A percentile compares a stretch with the other conserved stretches of the same genome.
Evolutionary conservation across 1,284 basidiomycete species (phyloP).

Genomic region (Cryptococcus hybrid): DNA sequence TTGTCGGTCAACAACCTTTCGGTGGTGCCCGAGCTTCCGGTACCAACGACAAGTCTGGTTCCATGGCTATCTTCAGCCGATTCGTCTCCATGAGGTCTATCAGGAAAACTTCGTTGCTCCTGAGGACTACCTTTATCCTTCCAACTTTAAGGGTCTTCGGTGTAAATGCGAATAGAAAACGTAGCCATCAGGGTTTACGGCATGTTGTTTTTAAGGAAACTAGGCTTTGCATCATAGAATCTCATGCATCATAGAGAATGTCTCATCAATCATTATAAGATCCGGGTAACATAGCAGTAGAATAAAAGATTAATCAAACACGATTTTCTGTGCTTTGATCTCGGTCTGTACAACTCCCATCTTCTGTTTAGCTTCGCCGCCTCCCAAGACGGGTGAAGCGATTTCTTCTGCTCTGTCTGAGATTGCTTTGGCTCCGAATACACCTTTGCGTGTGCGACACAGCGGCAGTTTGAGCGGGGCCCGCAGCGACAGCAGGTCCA

Average conservation of each 20-base stretch:
- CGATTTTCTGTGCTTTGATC: constrained; percentile 55
- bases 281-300: not conserved
- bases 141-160: constrained; percentile 59
- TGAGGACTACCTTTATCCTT: constrained; percentile 76
- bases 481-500: constrained; percentile 6
- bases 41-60: constrained; percentile 98
- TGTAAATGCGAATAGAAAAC: not conserved
- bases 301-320: constrained; percentile 49
- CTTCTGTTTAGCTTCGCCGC: constrained; percentile 74
- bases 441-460: not conserved
- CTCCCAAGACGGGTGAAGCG: constrained; percentile 88
- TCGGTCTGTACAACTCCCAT: constrained; percentile 35
- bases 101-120: constrained; percentile 88
- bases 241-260: constrained; percentile 5
- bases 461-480: not conserved
- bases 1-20: constrained; percentile 95
- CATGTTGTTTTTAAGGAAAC: not conserved
- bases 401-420: constrained; percentile 42
- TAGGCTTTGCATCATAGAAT: constrained; percentile 2
- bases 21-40: constrained; percentile 90
- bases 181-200: not conserved
- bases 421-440: constrained; percentile 5
- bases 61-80: constrained; percentile 83
- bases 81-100: constrained; percentile 88
- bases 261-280: not conserved